Base-by-base conservation (phyloP, 139 green algal genomes). In the Dunaliella sp. region DNA sequence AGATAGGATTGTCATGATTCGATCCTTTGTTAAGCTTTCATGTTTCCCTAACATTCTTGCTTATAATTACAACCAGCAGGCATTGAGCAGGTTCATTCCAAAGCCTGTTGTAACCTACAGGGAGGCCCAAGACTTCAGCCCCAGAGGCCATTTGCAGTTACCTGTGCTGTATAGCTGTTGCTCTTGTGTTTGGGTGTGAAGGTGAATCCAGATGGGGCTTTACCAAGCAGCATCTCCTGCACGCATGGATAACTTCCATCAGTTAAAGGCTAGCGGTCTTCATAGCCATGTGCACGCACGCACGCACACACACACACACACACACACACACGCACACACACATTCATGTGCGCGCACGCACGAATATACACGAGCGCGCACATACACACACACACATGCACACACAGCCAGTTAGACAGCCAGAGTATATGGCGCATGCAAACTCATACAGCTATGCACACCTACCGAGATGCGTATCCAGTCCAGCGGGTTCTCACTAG, bases 131-230 rank as follows among this genome's bases (percentile, higher is more conserved):
- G n/a, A n/a, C n/a, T n/a, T n/a, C n/a, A n/a, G n/a, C n/a, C n/a
- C n/a, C n/a, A 7, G 48, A 16, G 48, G 48, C 48, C 48, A 65
- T 65, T 65, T 7, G 48, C 48, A 65, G 48, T n/a, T n/a, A n/a
- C n/a, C n/a, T n/a, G 48, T 65, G 48, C 48, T 26, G 3, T 38
- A 80, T 94, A 94, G 3, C 87, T 72, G 80, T 89, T 94, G 88
- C 72, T 88, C 89, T 96, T 98, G 94, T 99, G 97, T 89, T 99
- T 99, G 81, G 97, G 94, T 1, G 87, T 57, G 81, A 99, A 99
- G 31, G 82, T 87, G 84, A 98, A 98, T 32, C 88, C 89, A 16
- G 84, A 59, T 0, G 94, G 94, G 22, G 90, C 86, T 0, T 94
- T 95, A 0, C 97, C 97, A 77, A 99, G 91, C 82, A 99, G 89